Conservation (phyloP, 2,329 filamentous ascomycete species). For the Colletotrichum siamense region DNA sequence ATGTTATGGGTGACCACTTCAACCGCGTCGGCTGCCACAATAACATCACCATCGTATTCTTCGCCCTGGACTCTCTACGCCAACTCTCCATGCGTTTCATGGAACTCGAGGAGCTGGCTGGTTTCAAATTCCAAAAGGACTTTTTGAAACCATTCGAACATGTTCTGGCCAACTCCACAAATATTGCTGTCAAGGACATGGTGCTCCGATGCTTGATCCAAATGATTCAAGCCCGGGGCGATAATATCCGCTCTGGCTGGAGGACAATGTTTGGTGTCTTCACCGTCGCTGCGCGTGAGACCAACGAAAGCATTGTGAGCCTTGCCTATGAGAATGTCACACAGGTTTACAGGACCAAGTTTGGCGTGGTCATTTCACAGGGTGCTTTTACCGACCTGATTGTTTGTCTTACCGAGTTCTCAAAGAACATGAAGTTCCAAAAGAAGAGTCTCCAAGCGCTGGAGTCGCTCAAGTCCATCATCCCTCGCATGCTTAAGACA, state of each 20-base stretch:
- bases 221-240: slow-evolving; percentile 96
- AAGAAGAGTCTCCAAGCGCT: slow-evolving; percentile 98
- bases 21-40: slow-evolving; percentile 96
- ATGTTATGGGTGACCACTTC: slow-evolving; percentile 96
- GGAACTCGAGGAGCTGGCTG: slow-evolving; percentile 96
- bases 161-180: slow-evolving; percentile 90
- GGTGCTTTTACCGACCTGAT: slow-evolving; percentile 96
- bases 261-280: slow-evolving; percentile 99
- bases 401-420: slow-evolving; percentile 96
- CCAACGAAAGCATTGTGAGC: slow-evolving; percentile 94
- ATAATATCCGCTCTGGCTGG: slow-evolving; percentile 98
- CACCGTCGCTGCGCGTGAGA: slow-evolving; percentile 91
- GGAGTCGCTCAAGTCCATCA: slow-evolving; percentile 90
- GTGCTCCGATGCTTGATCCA: slow-evolving; percentile 94
- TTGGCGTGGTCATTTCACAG: slow-evolving; percentile 94
- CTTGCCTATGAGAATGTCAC: slow-evolving; percentile 97
- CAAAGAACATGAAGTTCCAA: slow-evolving; percentile 97
- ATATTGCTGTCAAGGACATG: slow-evolving; percentile 96
- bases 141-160: slow-evolving; percentile 99
- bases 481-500: slow-evolving; percentile 93
- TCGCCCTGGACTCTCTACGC: slow-evolving; percentile 91
- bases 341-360: slow-evolving; percentile 93
- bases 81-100: slow-evolving; percentile 98
- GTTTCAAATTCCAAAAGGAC: slow-evolving; percentile 99
- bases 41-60: slow-evolving; percentile 97